Conservation (phyloP, 2,329 filamentous ascomycete species). For the Amesomyces nigricolor region DNA sequence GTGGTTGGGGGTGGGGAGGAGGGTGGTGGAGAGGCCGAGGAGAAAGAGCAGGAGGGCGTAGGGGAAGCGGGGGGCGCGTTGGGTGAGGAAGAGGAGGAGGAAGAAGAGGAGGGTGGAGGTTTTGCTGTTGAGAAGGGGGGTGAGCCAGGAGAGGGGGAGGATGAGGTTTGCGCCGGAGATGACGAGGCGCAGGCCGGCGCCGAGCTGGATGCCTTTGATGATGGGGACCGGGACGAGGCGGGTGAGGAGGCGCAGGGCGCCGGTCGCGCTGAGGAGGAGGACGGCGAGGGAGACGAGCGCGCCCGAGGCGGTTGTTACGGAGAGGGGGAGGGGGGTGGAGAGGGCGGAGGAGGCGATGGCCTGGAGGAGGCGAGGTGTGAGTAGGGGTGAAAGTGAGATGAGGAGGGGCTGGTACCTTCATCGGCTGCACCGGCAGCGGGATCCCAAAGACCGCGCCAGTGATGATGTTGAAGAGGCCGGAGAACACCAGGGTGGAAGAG, state of each 20-base stretch:
- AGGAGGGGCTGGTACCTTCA: constrained; percentile 42
- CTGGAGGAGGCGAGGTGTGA: constrained; percentile 29
- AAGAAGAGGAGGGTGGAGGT: constrained; percentile 73
- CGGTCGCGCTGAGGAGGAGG: constrained; percentile 70
- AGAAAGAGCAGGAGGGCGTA: constrained; percentile 71
- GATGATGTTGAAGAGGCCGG: constrained; percentile 77
- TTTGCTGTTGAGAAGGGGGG: constrained; percentile 66
- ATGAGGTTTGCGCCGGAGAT: constrained; percentile 67
- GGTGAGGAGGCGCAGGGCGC: constrained; percentile 69
- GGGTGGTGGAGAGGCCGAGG: constrained; percentile 61
- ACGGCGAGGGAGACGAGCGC: constrained; percentile 71
- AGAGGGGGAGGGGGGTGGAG: constrained; percentile 56
- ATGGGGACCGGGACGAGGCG: constrained; percentile 76
- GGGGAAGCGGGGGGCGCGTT: constrained; percentile 60
- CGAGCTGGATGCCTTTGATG: constrained; percentile 91
- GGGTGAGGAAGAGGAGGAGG: constrained; percentile 61
- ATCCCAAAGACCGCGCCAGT: constrained; percentile 82
- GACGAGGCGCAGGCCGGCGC: constrained; percentile 77
- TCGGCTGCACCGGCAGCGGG: constrained; percentile 86
- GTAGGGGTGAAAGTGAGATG: background rate
- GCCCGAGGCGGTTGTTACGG: constrained; percentile 75
- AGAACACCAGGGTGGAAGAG: constrained; percentile 79
- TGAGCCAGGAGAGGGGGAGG: constrained; percentile 61
- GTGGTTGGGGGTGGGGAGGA: constrained; percentile 33
- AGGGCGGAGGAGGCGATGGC: constrained; percentile 92